Evolutionary conservation across 805 yeast genomes (phyloP).

Genomic region (Candida insectalens): DNA sequence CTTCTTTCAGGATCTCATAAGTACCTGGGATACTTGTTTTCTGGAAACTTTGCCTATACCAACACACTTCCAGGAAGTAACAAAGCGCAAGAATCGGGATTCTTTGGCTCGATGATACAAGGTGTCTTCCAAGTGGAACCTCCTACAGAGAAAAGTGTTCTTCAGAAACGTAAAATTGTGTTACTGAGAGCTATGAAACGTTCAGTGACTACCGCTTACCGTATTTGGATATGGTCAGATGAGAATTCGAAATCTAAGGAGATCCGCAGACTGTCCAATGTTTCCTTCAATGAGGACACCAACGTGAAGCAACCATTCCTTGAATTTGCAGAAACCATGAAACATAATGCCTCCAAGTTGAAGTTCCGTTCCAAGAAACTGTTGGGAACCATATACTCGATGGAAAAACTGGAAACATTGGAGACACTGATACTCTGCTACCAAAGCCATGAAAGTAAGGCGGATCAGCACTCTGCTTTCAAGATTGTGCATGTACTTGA

Average conservation of each 20-base stretch:
- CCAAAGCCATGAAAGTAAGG: slow-evolving; percentile 13
- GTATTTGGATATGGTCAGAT: slow-evolving; percentile 69
- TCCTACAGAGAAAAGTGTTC: slow-evolving; percentile 39
- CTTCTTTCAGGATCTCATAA: slow-evolving; percentile 51
- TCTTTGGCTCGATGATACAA: slow-evolving; percentile 60
- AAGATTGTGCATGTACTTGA: slow-evolving; percentile 72
- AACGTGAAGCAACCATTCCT: slow-evolving; percentile 15
- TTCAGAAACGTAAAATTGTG: slow-evolving; percentile 43
- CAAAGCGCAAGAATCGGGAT: slow-evolving; percentile 32
- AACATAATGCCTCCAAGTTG: slow-evolving; percentile 45
- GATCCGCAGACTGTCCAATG: background rate
- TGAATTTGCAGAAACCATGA: slow-evolving; percentile 24
- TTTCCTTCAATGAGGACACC: slow-evolving; percentile 8
- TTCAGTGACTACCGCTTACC: slow-evolving; percentile 43
- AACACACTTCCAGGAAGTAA: slow-evolving; percentile 5
- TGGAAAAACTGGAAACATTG: slow-evolving; percentile 67
- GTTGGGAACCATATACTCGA: slow-evolving; percentile 49
- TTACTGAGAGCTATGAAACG: slow-evolving; percentile 57
- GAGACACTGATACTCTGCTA: slow-evolving; percentile 45
- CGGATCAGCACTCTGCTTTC: slow-evolving; percentile 28
- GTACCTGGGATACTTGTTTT: slow-evolving; percentile 24
- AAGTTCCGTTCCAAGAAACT: slow-evolving; percentile 62
- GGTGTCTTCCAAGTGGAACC: slow-evolving; percentile 74
- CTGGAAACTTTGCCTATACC: slow-evolving; percentile 11
- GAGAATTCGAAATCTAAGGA: slow-evolving; percentile 16